Evolutionary conservation across 225 moss, liverwort and hornwort genomes (phyloP).

Genomic region (Bryoerythrophyllum caledonicum): DNA sequence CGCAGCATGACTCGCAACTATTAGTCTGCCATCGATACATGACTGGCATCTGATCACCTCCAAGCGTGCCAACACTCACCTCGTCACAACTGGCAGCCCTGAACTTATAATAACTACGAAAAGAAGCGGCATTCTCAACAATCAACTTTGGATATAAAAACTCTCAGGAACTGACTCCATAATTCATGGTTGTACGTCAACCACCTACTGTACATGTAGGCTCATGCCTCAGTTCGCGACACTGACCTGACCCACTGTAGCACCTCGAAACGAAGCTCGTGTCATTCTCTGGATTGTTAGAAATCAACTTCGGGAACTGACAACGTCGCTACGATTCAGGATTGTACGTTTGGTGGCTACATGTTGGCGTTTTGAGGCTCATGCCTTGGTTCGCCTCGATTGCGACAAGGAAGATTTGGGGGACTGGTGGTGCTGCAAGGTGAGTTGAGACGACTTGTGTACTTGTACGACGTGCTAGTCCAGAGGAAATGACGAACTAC

Average conservation of each 20-base stretch:
- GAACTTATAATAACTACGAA: too few relatives aligned
- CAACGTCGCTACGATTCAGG: not conserved
- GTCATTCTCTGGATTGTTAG: not conserved
- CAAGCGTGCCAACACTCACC: slow-evolving; percentile 1
- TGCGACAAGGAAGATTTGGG: not conserved
- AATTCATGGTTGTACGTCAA: too few relatives aligned
- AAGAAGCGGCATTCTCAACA: too few relatives aligned
- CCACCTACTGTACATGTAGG: too few relatives aligned
- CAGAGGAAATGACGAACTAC: not conserved
- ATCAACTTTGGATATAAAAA: too few relatives aligned
- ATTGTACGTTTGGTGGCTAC: too few relatives aligned
- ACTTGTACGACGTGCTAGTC: too few relatives aligned
- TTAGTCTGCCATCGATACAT: too few relatives aligned
- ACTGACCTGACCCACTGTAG: not conserved
- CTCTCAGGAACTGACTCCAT: too few relatives aligned
- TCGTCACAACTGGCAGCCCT: not conserved
- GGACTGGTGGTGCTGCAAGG: not conserved
- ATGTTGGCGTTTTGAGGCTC: not conserved
- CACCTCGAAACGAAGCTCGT: too few relatives aligned
- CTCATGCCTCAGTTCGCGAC: too few relatives aligned
- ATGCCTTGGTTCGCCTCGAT: not conserved
- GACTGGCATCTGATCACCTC: not conserved
- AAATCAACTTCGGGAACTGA: not conserved
- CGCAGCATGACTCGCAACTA: not conserved
- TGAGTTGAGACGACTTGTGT: not conserved